These are phyloP conservation scores for Pyrus pyrifolia DNA, from an alignment of 306 rosid genomes.

Conservation along the genomic window DNA sequence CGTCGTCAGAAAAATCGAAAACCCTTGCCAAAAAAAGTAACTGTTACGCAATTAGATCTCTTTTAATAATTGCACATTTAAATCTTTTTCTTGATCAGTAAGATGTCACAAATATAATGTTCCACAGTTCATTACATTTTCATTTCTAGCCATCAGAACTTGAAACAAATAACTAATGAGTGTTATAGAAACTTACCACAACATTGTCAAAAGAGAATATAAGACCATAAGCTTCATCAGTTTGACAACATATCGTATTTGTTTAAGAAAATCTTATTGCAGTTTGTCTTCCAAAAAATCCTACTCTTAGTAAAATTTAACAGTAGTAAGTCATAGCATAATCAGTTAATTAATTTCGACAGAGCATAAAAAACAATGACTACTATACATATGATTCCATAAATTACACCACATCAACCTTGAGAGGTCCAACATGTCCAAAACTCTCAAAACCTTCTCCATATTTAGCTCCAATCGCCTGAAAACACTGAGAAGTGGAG, in stretches of 20 bases:
- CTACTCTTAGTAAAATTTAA: slow-evolving; percentile 41
- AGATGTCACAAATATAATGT: no score
- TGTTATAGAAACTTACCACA: not conserved
- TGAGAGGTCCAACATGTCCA: slow-evolving; percentile 76
- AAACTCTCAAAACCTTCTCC: slow-evolving; percentile 98
- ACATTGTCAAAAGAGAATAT: no score
- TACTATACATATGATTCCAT: not conserved
- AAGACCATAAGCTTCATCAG: slow-evolving; percentile 28
- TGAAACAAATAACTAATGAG: not conserved
- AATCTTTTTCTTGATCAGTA: no score
- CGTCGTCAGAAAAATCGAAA: no score
- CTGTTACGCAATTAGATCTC: not conserved
- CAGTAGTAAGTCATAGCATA: slow-evolving; percentile 20
- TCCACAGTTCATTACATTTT: no score
- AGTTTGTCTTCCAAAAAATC: slow-evolving; percentile 85
- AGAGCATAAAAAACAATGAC: not conserved
- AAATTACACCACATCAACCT: slow-evolving; percentile 86
- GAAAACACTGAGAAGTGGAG: slow-evolving; percentile 8
- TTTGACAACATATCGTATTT: slow-evolving; percentile 92
- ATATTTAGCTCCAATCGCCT: slow-evolving; percentile 98
- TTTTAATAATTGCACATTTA: no score
- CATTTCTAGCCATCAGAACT: no score
- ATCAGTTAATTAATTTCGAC: not conserved
- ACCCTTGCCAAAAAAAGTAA: no score
- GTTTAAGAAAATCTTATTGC: slow-evolving; percentile 88